Evolutionary conservation across 495 filamentous ascomycete genomes (phyloP).

Genomic region (Cercophora sp.): DNA sequence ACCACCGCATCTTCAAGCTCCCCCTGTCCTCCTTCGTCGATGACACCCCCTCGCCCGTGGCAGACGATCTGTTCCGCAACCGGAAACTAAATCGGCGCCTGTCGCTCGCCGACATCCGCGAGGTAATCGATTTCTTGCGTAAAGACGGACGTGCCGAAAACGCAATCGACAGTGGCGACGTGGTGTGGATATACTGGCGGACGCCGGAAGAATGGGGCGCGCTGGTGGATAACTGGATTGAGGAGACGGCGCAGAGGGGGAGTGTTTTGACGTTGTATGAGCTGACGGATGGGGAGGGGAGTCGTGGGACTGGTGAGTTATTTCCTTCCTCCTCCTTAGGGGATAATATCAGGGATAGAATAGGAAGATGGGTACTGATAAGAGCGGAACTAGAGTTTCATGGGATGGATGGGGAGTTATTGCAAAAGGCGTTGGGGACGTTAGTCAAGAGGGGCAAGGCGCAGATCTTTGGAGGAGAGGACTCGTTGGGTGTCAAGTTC

Average conservation of each 20-base stretch:
- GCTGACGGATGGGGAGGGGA: constrained; percentile 42
- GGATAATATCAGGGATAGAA: too few species aligned
- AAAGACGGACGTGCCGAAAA: constrained; percentile 68
- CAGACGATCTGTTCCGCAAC: constrained; percentile 52
- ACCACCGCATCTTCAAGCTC: constrained; percentile 69
- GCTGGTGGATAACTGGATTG: constrained; percentile 44
- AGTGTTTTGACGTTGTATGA: constrained; percentile 48
- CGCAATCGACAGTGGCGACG: constrained; percentile 45
- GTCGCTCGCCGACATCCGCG: constrained; percentile 55
- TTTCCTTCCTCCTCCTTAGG: too few species aligned
- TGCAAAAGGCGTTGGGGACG: constrained; percentile 71
- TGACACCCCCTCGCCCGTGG: neutral
- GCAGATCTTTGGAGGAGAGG: constrained; percentile 86
- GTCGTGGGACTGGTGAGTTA: constrained; percentile 33
- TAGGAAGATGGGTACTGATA: too few species aligned
- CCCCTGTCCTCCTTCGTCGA: constrained; percentile 55
- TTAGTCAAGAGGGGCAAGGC: constrained; percentile 87
- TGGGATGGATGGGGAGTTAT: constrained; percentile 76
- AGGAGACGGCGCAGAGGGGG: constrained; percentile 45
- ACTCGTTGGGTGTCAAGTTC: constrained; percentile 90
- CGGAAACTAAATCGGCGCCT: constrained; percentile 51
- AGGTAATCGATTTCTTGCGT: constrained; percentile 70
- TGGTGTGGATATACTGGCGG: constrained; percentile 45
- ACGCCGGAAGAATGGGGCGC: constrained; percentile 48
- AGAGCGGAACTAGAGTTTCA: constrained; percentile 65